Conservation (phyloP, 495 filamentous ascomycete species). For the Aspergillus heteromorphus region DNA sequence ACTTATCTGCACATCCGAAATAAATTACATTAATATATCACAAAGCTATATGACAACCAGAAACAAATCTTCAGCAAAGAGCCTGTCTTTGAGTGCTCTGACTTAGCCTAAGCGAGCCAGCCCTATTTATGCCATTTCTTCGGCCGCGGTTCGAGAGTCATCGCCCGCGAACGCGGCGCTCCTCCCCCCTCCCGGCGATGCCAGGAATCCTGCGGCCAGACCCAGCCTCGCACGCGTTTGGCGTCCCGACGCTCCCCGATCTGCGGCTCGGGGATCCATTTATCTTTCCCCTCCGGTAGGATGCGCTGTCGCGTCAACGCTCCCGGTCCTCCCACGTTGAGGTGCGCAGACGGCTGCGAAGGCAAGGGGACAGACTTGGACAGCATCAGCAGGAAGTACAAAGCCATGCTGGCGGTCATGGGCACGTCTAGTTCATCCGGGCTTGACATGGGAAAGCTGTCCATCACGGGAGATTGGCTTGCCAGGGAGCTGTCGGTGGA, state of each 20-base stretch:
- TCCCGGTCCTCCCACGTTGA: slow-evolving; percentile 77
- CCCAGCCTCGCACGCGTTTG: slow-evolving; percentile 77
- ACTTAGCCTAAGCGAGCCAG: too few species aligned
- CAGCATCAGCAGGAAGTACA: slow-evolving; percentile 80
- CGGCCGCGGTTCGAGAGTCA: slow-evolving; percentile 13
- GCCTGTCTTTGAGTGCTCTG: neutral
- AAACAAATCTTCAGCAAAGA: neutral
- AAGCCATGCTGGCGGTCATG: slow-evolving; percentile 64
- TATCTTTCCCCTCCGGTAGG: slow-evolving; percentile 58
- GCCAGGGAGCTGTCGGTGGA: slow-evolving; percentile 15
- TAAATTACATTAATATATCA: neutral
- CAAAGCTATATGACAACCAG: neutral
- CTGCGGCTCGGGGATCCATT: slow-evolving; percentile 83
- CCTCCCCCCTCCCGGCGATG: slow-evolving; percentile 49
- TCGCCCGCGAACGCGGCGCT: slow-evolving; percentile 19
- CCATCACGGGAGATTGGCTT: slow-evolving; percentile 18
- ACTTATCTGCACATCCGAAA: neutral
- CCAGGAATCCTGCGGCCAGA: slow-evolving; percentile 71
- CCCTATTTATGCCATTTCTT: slow-evolving; percentile 40
- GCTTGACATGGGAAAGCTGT: slow-evolving; percentile 8
- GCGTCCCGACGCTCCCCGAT: slow-evolving; percentile 78
- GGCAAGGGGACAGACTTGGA: slow-evolving; percentile 66
- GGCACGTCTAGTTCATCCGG: slow-evolving; percentile 32
- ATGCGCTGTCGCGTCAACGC: slow-evolving; percentile 69
- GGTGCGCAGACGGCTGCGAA: slow-evolving; percentile 61